phyloP scores from a whole-genome alignment of 176 grass and related monocot species.

The Oryza coarctata region DNA sequence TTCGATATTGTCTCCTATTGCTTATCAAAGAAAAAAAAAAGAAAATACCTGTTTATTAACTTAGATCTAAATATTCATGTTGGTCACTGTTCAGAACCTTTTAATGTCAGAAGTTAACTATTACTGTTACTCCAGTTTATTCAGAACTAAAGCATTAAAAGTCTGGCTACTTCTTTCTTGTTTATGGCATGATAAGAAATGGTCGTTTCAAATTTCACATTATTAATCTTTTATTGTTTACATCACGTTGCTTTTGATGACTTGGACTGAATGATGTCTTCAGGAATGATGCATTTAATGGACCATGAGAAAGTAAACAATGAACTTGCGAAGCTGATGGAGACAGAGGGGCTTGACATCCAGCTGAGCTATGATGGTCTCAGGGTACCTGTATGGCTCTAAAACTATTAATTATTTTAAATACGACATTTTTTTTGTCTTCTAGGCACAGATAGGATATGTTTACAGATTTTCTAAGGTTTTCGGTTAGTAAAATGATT shows the following conservation, averaged over 20 bases:
- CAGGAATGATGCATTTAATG: slow-evolving; percentile 99
- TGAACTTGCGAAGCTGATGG: slow-evolving; percentile 69
- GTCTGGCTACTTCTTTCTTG: background rate
- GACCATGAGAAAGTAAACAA: slow-evolving; percentile 83
- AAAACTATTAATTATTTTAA: slow-evolving; percentile 34
- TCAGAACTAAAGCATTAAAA: background rate
- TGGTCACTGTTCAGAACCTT: background rate
- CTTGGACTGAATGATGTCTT: slow-evolving; percentile 28
- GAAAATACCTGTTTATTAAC: background rate
- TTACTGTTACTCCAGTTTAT: slow-evolving; percentile 17
- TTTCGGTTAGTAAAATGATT: slow-evolving; percentile 10
- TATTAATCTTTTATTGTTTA: slow-evolving; percentile 37
- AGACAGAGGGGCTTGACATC: slow-evolving; percentile 82
- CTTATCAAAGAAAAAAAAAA: slow-evolving; percentile 22
- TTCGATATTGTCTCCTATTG: slow-evolving; percentile 23
- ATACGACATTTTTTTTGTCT: slow-evolving; percentile 8
- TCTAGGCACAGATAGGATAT: background rate
- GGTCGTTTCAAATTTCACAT: slow-evolving; percentile 1
- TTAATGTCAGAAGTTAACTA: background rate
- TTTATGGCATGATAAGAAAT: slow-evolving; percentile 5
- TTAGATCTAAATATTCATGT: background rate
- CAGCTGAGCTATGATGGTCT: slow-evolving; percentile 95
- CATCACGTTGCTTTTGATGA: slow-evolving; percentile 21
- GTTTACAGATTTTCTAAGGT: slow-evolving; percentile 12
- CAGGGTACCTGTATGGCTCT: slow-evolving; percentile 76